Evolutionary conservation across 345 rosid species (phyloP).

Genomic region (Eucalyptus regnans): DNA sequence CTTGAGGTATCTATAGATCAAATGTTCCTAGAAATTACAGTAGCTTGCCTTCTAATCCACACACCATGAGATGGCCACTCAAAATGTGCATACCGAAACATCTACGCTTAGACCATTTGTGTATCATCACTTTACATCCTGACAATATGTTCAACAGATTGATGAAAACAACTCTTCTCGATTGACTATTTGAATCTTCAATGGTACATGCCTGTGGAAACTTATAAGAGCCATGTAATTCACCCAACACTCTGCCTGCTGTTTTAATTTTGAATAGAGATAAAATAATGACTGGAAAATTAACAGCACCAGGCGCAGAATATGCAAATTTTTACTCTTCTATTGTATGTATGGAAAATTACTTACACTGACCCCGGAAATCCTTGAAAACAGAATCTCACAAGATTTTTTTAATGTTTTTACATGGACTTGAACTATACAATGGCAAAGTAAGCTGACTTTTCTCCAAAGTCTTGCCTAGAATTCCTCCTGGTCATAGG

Average conservation of each 20-base stretch:
- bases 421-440: neutral
- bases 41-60: neutral
- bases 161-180: neutral
- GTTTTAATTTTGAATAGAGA: neutral
- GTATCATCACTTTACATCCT: neutral
- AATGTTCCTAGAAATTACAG: neutral
- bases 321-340: neutral
- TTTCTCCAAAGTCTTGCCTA: neutral
- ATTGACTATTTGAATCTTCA: neutral
- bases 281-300: neutral
- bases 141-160: neutral
- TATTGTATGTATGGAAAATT: neutral
- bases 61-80: neutral
- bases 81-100: neutral
- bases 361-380: neutral
- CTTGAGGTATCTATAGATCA: neutral
- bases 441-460: neutral
- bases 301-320: neutral
- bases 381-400: neutral
- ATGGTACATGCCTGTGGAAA: neutral
- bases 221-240: neutral
- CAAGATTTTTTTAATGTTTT: neutral
- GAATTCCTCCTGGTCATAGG: neutral
- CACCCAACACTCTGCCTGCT: neutral
- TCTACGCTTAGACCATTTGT: neutral